Conservation (phyloP, 768 basidiomycete species). For the Mycena indigotica region DNA sequence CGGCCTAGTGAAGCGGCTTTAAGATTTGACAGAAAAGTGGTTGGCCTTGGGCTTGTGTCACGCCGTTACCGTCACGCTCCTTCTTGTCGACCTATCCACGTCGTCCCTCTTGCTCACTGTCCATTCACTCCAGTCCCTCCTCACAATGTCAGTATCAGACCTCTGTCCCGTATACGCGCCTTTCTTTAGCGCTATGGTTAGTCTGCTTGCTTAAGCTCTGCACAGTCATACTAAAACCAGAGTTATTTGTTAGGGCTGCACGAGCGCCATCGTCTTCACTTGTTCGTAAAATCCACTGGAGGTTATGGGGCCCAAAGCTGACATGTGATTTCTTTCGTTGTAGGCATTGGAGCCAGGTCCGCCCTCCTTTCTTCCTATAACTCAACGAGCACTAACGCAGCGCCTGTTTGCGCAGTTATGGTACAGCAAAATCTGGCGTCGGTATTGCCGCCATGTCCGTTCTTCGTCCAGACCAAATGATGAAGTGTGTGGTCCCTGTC, state of each 20-base stretch:
- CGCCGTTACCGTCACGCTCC: too few species aligned
- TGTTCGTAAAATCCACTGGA: too few species aligned
- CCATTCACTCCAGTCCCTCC: conserved; percentile 12
- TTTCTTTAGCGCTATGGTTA: conserved; percentile 96
- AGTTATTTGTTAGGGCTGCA: conserved; percentile 72
- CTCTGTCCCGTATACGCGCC: conserved; percentile 94
- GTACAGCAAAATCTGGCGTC: conserved; percentile 98
- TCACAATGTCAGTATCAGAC: conserved; percentile 59
- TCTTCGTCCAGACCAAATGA: conserved; percentile 94
- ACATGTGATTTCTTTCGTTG: too few species aligned
- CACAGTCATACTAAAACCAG: background rate
- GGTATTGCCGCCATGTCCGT: conserved; percentile 98
- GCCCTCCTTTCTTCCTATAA: conserved; percentile 28
- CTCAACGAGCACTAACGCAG: too few species aligned
- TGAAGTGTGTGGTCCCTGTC: conserved; percentile 96
- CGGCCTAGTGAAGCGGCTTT: too few species aligned
- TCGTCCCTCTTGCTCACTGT: background rate
- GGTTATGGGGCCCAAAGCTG: too few species aligned
- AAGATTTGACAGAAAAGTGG: too few species aligned
- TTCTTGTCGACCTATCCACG: background rate
- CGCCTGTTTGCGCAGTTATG: conserved; percentile 78
- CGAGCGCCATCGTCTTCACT: conserved; percentile 95
- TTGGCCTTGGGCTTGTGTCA: too few species aligned
- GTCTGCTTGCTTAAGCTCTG: conserved; percentile 27
- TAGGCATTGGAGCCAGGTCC: conserved; percentile 87